Evolutionary conservation across 257 asterid species (phyloP).

Genomic region (Oldenlandia corymbosa): DNA sequence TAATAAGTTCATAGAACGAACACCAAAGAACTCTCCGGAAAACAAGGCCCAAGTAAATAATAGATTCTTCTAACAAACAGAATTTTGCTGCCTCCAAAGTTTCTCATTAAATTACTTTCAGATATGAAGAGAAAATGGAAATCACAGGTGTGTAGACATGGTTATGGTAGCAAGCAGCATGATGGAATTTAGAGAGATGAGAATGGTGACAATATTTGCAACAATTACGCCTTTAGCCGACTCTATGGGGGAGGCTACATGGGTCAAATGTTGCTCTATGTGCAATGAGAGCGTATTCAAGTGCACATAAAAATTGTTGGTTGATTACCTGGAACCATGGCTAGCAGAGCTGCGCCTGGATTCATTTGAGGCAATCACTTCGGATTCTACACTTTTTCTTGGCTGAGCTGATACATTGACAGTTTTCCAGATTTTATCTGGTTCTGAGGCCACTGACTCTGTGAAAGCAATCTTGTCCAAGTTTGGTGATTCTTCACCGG

Average conservation of each 20-base stretch:
- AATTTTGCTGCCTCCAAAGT: not conserved
- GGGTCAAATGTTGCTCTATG: no score
- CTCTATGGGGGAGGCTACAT: no score
- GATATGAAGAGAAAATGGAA: not conserved
- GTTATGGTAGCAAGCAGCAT: no score
- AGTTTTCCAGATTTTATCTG: constrained; percentile 20
- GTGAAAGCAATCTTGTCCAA: constrained; percentile 21
- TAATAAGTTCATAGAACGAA: not conserved
- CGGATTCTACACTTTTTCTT: constrained; percentile 20
- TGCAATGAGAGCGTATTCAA: not conserved
- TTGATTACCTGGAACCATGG: constrained; percentile 57
- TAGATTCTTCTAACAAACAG: not conserved
- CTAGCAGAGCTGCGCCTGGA: constrained; percentile 43
- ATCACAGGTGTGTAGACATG: not conserved
- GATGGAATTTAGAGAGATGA: no score
- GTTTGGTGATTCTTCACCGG: constrained; percentile 9
- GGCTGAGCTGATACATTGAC: constrained; percentile 18
- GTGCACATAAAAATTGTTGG: not conserved
- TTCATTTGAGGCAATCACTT: constrained; percentile 23
- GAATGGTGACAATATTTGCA: no score
- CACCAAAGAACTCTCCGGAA: not conserved
- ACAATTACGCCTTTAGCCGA: no score
- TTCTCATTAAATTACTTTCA: not conserved
- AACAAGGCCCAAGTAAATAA: not conserved
- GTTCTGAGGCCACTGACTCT: constrained; percentile 23